phyloP scores from a whole-genome alignment of 2,329 filamentous ascomycete genomes.

The Chaetoscypha palmicola region DNA sequence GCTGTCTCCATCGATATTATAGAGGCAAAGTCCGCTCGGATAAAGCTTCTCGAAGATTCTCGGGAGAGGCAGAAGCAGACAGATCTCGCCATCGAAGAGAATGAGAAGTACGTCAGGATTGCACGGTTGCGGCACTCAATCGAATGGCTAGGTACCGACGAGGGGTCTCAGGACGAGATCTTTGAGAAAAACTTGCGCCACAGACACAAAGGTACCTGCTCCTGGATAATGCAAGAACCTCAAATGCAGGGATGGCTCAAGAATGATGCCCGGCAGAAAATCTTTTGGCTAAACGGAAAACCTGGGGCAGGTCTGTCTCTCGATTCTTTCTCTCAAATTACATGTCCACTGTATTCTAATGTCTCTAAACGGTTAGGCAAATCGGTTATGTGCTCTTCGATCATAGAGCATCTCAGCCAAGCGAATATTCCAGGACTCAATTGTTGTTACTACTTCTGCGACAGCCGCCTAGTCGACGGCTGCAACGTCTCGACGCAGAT shows the following conservation, averaged over 20 bases:
- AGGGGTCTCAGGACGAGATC: constrained; percentile 5
- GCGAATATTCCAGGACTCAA: neutral
- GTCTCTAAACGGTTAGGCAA: constrained; percentile 11
- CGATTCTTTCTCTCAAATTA: neutral
- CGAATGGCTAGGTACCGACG: constrained; percentile 13
- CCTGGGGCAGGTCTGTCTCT: constrained; percentile 13
- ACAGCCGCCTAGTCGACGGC: constrained; percentile 11
- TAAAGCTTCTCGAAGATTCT: constrained; percentile 6
- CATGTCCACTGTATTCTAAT: neutral
- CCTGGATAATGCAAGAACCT: constrained; percentile 6
- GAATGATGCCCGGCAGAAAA: neutral
- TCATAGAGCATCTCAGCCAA: constrained; percentile 7
- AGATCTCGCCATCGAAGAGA: neutral
- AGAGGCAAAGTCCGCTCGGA: constrained; percentile 9
- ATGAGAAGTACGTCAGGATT: constrained; percentile 5
- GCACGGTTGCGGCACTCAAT: constrained; percentile 7
- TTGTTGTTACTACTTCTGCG: constrained; percentile 14
- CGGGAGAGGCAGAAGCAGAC: constrained; percentile 1
- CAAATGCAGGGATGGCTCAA: constrained; percentile 9
- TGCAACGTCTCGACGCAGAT: constrained; percentile 8
- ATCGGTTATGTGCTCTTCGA: constrained; percentile 14
- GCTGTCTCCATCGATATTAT: constrained; percentile 12
- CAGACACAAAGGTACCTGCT: constrained; percentile 11
- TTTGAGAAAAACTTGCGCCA: constrained; percentile 1
- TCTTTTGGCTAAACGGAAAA: constrained; percentile 17